Evolutionary conservation across 1,284 basidiomycete species (phyloP).

Genomic region (Salmacisia buchloeana): DNA sequence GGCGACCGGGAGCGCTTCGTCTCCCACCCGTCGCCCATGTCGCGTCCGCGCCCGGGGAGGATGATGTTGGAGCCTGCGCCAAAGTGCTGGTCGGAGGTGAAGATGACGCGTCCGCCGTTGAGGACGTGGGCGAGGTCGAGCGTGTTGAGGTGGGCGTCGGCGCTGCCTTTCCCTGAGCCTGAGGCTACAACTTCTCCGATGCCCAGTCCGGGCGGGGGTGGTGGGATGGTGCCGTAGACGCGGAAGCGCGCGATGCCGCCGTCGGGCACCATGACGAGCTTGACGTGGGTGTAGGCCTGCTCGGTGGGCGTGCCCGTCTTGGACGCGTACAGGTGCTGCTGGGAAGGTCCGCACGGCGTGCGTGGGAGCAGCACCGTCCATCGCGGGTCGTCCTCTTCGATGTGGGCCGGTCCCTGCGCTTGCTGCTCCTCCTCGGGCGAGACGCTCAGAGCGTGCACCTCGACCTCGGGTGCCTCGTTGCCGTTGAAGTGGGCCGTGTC

Average conservation of each 20-base stretch:
- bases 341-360: conserved; percentile 62
- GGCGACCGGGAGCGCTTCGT: conserved; percentile 77
- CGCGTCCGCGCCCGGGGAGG: conserved; percentile 75
- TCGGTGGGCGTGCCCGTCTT: conserved; percentile 53
- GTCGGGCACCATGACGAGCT: conserved; percentile 92
- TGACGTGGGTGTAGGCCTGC: conserved; percentile 67
- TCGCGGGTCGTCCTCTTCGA: conserved; percentile 21
- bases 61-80: conserved; percentile 85
- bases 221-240: conserved; percentile 43
- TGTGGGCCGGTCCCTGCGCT: conserved; percentile 18
- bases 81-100: conserved; percentile 79
- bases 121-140: conserved; percentile 86
- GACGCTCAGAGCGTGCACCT: conserved; percentile 31
- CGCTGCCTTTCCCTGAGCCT: too few species aligned
- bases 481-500: conserved; percentile 95
- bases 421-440: conserved; percentile 23
- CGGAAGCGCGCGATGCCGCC: conserved; percentile 63
- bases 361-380: conserved; percentile 39
- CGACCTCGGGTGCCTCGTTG: conserved; percentile 62
- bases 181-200: conserved; percentile 52
- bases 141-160: conserved; percentile 50
- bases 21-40: conserved; percentile 99
- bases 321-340: conserved; percentile 77
- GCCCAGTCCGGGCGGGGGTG: conserved; percentile 38
- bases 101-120: conserved; percentile 75